Percentiles rank a stretch among this genome's conserved stretches.
phyloP scores from a whole-genome alignment of 176 grass and related monocot genomes.

The Oryza coarctata region DNA sequence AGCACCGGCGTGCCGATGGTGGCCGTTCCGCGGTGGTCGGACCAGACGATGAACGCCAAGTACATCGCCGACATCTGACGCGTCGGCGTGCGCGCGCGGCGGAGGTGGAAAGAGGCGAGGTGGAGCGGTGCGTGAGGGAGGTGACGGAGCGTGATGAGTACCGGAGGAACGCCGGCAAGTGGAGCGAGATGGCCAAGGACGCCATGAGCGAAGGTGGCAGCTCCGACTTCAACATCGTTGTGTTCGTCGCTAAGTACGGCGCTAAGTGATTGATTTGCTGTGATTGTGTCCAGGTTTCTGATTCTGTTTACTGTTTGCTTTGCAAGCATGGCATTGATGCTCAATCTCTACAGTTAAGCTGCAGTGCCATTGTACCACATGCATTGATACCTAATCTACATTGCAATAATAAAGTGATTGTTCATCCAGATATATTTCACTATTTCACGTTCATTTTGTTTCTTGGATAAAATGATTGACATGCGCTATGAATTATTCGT shows the following conservation, averaged over 20 bases:
- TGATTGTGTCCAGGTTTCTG: not conserved
- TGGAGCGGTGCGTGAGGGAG: slow-evolving; percentile 48
- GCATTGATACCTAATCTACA: no score
- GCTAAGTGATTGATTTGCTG: not conserved
- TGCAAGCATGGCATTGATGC: no score
- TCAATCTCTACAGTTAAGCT: no score
- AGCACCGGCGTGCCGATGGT: slow-evolving; percentile 40
- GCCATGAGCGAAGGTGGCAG: slow-evolving; percentile 35
- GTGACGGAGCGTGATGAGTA: slow-evolving; percentile 43
- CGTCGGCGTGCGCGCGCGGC: slow-evolving; percentile 8
- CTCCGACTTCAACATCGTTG: slow-evolving; percentile 35
- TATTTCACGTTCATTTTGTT: no score
- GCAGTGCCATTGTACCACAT: no score
- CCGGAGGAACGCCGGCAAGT: slow-evolving; percentile 33
- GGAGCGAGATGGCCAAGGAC: slow-evolving; percentile 25
- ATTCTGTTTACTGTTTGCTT: not conserved
- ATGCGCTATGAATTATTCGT: no score
- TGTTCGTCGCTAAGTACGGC: slow-evolving; percentile 31
- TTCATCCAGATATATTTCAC: no score
- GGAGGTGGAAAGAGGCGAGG: slow-evolving; percentile 31
- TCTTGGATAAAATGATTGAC: no score
- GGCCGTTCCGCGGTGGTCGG: slow-evolving; percentile 33
- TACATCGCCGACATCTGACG: slow-evolving; percentile 42
- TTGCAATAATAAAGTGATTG: no score
- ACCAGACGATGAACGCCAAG: slow-evolving; percentile 44